Evolutionary conservation across 345 rosid species (phyloP), one percentile per base, ranked within the genome.

Genomic region (Dipteronia sinensis): DNA sequence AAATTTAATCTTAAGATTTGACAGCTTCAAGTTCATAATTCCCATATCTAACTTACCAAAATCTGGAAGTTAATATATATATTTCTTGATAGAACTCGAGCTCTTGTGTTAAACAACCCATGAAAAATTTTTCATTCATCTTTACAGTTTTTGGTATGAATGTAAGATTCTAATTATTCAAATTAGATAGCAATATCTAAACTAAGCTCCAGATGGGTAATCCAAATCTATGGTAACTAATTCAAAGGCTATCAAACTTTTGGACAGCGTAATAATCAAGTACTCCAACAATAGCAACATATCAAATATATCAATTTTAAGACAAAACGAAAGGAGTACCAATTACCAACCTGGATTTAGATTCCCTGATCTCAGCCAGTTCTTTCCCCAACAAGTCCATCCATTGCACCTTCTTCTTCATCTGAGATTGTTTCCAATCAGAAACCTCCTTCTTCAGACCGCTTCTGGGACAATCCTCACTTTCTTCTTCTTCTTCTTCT

Each of bases 391-490:
- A 80, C 81, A 79, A 83, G 87, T 93, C 98, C 84, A 85, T 80
- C 98, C 98, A 93, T 67, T 87, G 97, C 44, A 93, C 97, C 71
- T 74, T 88, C 88, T 90, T 91, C 88, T 90, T 91, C 89, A 82
- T 87, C 81, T 75, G 79, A 20, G 25, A 78, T 76, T 81, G 81
- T 67, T 67, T 71, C 34, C 77, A 73, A 80, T 81, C 90, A 8
- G 47, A 77, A 74, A 9, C 65, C 12, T 7, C 76, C 80, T 81
- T 90, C 65, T 58, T 91, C 56, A 93, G 84, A 80, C 88, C 85
- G 70, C 96, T 90, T 82, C 77, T 91, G 61, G 81, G 79, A 59
- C 83, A 81, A 76, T 56, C 76, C 77, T 83, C 85, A 71, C 34
- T 77, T 73, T 8, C 71, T 46, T 58, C 70, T 65, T 51, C 71